Evolutionary conservation across 208 protist species (phyloP).

Genomic region (Kentomonas sorsogonicus): DNA sequence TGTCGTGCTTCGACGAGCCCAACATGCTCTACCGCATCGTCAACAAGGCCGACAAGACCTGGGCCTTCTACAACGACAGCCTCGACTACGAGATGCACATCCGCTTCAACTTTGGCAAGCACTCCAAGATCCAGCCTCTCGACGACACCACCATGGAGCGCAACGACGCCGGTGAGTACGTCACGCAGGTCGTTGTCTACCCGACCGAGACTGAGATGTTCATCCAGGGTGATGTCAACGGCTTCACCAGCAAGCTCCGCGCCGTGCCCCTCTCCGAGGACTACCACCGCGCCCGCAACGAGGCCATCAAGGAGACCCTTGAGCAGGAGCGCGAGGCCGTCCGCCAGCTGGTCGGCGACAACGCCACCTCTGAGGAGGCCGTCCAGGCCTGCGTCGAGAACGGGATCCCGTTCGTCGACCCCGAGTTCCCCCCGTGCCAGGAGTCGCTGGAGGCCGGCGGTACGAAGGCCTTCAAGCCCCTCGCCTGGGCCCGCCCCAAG

Average conservation of each 20-base stretch:
- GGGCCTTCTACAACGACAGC: constrained; percentile 82
- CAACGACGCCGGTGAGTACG: constrained; percentile 28
- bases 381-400: constrained; percentile 47
- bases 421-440: constrained; percentile 65
- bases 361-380: constrained; percentile 51
- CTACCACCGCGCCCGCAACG: constrained; percentile 34
- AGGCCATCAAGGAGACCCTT: constrained; percentile 26
- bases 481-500: constrained; percentile 59
- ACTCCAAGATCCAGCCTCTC: constrained; percentile 45
- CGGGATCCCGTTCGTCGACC: constrained; percentile 60
- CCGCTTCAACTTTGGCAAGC: constrained; percentile 59
- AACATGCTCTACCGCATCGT: constrained; percentile 74
- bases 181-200: constrained; percentile 52
- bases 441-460: constrained; percentile 39
- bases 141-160: constrained; percentile 45
- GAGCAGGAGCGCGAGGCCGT: constrained; percentile 37
- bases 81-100: constrained; percentile 68
- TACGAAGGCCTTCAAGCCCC: constrained; percentile 49
- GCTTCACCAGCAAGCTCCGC: constrained; percentile 59
- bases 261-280: constrained; percentile 51
- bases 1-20: constrained; percentile 75
- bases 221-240: constrained; percentile 53
- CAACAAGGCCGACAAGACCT: constrained; percentile 53
- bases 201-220: constrained; percentile 75
- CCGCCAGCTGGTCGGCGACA: constrained; percentile 30